Evolutionary conservation across 768 basidiomycete species (phyloP).

Genomic region (Hericium erinaceus): DNA sequence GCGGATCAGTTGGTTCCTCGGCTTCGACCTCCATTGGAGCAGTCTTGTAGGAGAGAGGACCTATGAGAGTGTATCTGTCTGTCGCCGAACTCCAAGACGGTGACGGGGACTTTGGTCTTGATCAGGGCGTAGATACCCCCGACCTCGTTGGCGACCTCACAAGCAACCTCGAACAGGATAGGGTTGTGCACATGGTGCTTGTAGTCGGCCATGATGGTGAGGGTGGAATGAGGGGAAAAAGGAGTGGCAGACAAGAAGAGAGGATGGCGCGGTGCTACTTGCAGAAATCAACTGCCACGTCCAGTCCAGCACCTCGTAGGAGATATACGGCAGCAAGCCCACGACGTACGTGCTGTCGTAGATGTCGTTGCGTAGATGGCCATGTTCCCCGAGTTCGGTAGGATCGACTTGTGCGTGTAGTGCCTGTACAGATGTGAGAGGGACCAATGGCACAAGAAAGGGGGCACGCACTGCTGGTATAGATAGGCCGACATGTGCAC

Average conservation of each 20-base stretch:
- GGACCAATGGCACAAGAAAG: too few relatives aligned
- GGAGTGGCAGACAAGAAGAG: neutral
- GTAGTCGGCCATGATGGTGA: constrained; percentile 22
- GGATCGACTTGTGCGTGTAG: too few relatives aligned
- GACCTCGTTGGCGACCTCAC: constrained; percentile 99
- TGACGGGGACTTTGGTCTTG: constrained; percentile 98
- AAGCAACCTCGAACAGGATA: constrained; percentile 89
- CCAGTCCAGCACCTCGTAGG: neutral
- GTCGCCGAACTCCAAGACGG: constrained; percentile 91
- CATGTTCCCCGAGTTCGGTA: too few relatives aligned
- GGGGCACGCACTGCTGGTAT: too few relatives aligned
- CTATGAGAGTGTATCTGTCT: constrained; percentile 90
- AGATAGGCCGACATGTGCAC: too few relatives aligned
- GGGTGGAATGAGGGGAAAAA: constrained; percentile 1
- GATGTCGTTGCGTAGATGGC: too few relatives aligned
- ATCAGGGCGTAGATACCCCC: constrained; percentile 99
- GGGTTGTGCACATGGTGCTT: constrained; percentile 72
- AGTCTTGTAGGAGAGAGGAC: constrained; percentile 96
- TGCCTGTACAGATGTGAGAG: too few relatives aligned
- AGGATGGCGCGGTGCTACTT: neutral
- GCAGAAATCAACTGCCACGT: neutral
- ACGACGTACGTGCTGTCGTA: too few relatives aligned
- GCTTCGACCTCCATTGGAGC: constrained; percentile 99
- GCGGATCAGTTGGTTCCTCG: constrained; percentile 77
- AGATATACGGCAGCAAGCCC: too few relatives aligned